Evolutionary conservation across 2,329 filamentous ascomycete species (phyloP).

Genomic region (Dactylellina leptospora): DNA sequence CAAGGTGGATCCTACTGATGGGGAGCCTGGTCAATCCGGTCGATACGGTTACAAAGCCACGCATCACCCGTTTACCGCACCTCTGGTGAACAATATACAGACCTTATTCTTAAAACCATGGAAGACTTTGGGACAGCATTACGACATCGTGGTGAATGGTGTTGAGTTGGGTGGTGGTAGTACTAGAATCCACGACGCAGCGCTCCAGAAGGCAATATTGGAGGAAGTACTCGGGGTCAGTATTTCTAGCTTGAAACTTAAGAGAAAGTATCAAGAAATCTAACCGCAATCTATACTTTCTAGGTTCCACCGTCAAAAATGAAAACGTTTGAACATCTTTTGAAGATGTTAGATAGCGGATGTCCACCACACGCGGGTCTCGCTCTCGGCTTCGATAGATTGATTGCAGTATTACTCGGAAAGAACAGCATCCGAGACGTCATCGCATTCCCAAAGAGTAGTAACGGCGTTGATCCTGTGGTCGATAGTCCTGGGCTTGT

Average conservation of each 20-base stretch:
- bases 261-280: no score
- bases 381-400: slow-evolving; percentile 87
- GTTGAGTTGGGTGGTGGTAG: slow-evolving; percentile 93
- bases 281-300: background rate
- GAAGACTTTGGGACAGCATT: slow-evolving; percentile 81
- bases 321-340: slow-evolving; percentile 82
- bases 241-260: background rate
- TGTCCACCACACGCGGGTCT: slow-evolving; percentile 96
- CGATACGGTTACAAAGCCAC: slow-evolving; percentile 81
- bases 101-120: slow-evolving; percentile 77
- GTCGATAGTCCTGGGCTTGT: slow-evolving; percentile 79
- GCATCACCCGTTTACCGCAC: slow-evolving; percentile 95
- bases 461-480: slow-evolving; percentile 84
- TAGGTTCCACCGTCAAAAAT: slow-evolving; percentile 74
- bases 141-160: slow-evolving; percentile 95
- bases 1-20: slow-evolving; percentile 68
- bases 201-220: slow-evolving; percentile 85
- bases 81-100: slow-evolving; percentile 77
- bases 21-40: slow-evolving; percentile 81
- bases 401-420: slow-evolving; percentile 81
- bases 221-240: slow-evolving; percentile 74
- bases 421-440: slow-evolving; percentile 85
- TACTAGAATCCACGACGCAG: slow-evolving; percentile 85
- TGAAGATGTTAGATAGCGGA: slow-evolving; percentile 81
- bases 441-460: slow-evolving; percentile 95